Percentiles rank a stretch among this genome's conserved stretches.
phyloP scores from a whole-genome alignment of 2,329 filamentous ascomycete genomes.

The Xylaria sp. region DNA sequence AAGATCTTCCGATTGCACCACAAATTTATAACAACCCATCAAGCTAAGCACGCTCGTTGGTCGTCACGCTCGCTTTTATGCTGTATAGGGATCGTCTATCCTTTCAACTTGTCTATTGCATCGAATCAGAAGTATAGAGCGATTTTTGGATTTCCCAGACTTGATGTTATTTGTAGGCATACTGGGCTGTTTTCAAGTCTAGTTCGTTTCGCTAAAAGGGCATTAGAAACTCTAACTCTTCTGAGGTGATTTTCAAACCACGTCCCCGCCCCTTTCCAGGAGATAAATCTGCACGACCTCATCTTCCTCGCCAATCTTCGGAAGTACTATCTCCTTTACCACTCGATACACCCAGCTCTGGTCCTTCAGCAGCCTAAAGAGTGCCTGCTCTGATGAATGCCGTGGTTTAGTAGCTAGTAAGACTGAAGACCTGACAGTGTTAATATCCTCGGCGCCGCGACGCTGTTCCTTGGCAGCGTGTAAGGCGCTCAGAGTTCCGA shows the following conservation, averaged over 20 bases:
- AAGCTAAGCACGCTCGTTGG: too few relatives aligned
- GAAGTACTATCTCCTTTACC: conserved; percentile 56
- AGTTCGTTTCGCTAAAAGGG: not conserved
- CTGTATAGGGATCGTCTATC: not conserved
- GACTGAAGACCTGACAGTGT: conserved; percentile 52
- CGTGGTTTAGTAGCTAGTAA: conserved; percentile 67
- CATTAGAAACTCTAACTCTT: not conserved
- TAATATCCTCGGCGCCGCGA: conserved; percentile 10
- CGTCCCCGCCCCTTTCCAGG: conserved; percentile 52
- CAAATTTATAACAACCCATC: not conserved
- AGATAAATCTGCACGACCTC: conserved; percentile 64
- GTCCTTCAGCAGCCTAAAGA: conserved; percentile 59
- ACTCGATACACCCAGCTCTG: conserved; percentile 59
- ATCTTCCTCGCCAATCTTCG: conserved; percentile 56
- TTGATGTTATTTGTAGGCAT: not conserved
- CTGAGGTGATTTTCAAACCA: not conserved
- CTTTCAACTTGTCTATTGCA: not conserved
- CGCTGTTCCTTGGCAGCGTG: conserved; percentile 52
- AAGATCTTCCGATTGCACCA: not conserved
- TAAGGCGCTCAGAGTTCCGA: conserved; percentile 63
- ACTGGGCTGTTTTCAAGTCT: not conserved
- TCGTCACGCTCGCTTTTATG: not conserved
- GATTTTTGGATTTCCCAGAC: too few relatives aligned
- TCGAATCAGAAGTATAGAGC: not conserved
- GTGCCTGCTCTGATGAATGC: conserved; percentile 61